Conservation (phyloP, 2,329 filamentous ascomycete species). For the Aspergillus pseudoviridinutans region DNA sequence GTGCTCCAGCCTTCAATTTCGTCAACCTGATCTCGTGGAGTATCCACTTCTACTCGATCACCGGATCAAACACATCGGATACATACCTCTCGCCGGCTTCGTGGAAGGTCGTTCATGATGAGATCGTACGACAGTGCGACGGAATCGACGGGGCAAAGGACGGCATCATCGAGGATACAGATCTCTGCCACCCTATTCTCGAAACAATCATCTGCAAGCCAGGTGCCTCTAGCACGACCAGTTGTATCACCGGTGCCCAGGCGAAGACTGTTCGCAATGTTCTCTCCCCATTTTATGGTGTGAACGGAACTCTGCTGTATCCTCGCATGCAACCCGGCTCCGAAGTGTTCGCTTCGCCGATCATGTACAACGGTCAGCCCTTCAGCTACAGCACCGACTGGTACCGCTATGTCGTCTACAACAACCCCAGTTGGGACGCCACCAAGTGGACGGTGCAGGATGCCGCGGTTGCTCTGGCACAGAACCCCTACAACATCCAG, state of each 20-base stretch:
- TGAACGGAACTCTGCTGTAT: conserved; percentile 28
- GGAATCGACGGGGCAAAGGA: conserved; percentile 29
- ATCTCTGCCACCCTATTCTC: conserved; percentile 31
- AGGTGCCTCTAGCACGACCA: conserved; percentile 11
- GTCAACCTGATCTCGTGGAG: conserved; percentile 44
- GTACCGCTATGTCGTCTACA: conserved; percentile 44
- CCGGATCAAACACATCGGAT: conserved; percentile 32
- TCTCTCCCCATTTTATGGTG: conserved; percentile 30
- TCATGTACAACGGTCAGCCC: conserved; percentile 35
- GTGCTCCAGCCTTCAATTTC: conserved; percentile 42
- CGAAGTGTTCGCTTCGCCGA: conserved; percentile 21
- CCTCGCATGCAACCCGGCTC: conserved; percentile 36
- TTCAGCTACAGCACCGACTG: conserved; percentile 40
- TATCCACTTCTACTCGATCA: conserved; percentile 40
- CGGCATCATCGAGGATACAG: conserved; percentile 37
- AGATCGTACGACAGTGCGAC: conserved; percentile 36
- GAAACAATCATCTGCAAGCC: conserved; percentile 29
- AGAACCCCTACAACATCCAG: conserved; percentile 48
- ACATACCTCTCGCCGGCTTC: conserved; percentile 25
- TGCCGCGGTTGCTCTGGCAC: conserved; percentile 31
- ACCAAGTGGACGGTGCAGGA: conserved; percentile 37
- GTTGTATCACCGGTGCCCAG: conserved; percentile 29
- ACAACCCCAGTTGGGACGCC: conserved; percentile 37
- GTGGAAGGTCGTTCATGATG: conserved; percentile 32
- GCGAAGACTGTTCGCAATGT: conserved; percentile 26